phyloP scores from a whole-genome alignment of 2,329 filamentous ascomycete species.

The Fusarium coicis region DNA sequence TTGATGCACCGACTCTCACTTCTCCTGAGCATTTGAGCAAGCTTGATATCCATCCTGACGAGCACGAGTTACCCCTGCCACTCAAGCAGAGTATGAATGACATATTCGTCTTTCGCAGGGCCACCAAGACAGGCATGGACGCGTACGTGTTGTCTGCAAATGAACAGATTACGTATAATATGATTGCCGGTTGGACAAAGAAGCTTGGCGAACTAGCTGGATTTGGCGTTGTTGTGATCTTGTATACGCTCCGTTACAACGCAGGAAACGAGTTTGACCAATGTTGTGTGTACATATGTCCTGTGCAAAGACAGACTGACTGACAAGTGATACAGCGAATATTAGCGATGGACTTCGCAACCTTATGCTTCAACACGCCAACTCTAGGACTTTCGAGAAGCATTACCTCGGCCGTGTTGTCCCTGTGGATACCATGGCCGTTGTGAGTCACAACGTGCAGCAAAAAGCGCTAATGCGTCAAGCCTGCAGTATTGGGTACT shows the following conservation, averaged over 20 bases:
- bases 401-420: background rate
- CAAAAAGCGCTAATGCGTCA: background rate
- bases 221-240: background rate
- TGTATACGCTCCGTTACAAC: background rate
- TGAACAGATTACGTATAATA: background rate
- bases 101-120: background rate
- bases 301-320: accelerated
- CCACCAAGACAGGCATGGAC: background rate
- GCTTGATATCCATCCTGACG: background rate
- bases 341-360: background rate
- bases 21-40: background rate
- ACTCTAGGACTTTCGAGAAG: background rate
- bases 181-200: background rate
- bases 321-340: background rate
- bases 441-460: background rate
- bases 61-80: background rate
- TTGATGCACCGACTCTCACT: background rate
- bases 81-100: background rate
- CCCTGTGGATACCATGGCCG: background rate
- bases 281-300: background rate
- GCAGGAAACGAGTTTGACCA: background rate
- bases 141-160: background rate
- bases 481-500: background rate
- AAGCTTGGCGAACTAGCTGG: background rate
- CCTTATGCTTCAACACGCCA: background rate